phyloP scores from a whole-genome alignment of 108 stramenopile genomes.

The Nannochloropsis granulata region DNA sequence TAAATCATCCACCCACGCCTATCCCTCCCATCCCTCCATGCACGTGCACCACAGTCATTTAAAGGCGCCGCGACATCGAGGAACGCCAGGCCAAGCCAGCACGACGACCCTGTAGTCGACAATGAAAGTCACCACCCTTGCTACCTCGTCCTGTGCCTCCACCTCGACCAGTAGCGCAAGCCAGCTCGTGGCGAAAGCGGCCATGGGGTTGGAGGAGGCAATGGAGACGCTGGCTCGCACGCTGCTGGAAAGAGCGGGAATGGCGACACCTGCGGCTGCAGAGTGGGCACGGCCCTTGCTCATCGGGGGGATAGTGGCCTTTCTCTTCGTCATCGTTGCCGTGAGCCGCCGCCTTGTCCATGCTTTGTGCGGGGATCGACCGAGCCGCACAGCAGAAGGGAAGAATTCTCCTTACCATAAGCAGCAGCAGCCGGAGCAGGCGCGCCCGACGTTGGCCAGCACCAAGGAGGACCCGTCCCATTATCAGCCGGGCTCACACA shows the following conservation, averaged over 20 bases:
- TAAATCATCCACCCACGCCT: too few species aligned
- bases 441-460: neutral
- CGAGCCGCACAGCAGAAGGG: neutral
- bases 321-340: neutral
- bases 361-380: neutral
- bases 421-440: neutral
- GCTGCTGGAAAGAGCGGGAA: neutral
- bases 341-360: constrained; percentile 28
- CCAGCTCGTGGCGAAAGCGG: neutral
- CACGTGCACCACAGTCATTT: too few species aligned
- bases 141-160: neutral
- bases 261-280: neutral
- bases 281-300: neutral
- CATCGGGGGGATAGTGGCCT: neutral
- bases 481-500: too few species aligned
- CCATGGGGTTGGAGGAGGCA: neutral
- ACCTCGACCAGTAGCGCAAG: neutral
- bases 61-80: too few species aligned
- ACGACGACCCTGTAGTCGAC: too few species aligned
- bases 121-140: too few species aligned
- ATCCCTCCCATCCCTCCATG: too few species aligned
- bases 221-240: neutral
- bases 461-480: neutral
- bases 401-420: neutral
- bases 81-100: too few species aligned